These are phyloP conservation scores for Nakazawaea wickerhamii DNA, from an alignment of 805 yeast species.

Conservation along the genomic window DNA sequence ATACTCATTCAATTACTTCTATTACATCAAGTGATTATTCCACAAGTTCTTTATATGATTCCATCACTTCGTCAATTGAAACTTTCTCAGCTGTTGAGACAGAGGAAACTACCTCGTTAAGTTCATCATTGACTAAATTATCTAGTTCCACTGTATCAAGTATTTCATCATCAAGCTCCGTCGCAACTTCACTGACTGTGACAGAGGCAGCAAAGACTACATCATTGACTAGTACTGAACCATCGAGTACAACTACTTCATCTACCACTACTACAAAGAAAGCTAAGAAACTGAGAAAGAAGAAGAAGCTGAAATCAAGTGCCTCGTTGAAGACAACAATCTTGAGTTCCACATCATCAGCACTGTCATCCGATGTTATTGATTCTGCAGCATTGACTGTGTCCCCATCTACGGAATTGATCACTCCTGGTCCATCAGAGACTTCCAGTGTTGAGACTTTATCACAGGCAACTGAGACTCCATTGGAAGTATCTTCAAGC, in stretches of 20 bases:
- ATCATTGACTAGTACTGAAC: too few relatives aligned
- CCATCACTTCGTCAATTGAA: not conserved
- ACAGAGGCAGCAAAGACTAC: not conserved
- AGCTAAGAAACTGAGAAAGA: not conserved
- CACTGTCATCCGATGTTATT: not conserved
- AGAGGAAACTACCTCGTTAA: not conserved
- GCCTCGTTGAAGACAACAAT: not conserved
- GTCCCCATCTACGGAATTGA: slow-evolving; percentile 7
- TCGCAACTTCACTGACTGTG: not conserved
- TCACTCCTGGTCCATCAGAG: slow-evolving; percentile 11
- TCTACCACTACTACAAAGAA: not conserved
- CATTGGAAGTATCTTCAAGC: not conserved
- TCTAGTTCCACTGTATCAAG: not conserved
- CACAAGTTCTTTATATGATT: slow-evolving; percentile 12
- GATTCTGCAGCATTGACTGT: slow-evolving; percentile 7
- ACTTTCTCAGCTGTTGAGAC: not conserved
- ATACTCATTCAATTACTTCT: slow-evolving; percentile 9
- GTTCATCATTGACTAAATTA: slow-evolving; percentile 1
- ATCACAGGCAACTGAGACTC: not conserved
- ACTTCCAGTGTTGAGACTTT: not conserved
- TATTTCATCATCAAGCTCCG: not conserved
- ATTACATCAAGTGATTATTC: slow-evolving; percentile 15
- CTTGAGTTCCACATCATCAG: not conserved
- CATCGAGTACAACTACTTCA: not conserved
- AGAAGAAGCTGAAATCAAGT: not conserved